These are phyloP conservation scores for Cinnamomum micranthum DNA, from an alignment of 164 flowering plant genomes.

Conservation along the genomic window DNA sequence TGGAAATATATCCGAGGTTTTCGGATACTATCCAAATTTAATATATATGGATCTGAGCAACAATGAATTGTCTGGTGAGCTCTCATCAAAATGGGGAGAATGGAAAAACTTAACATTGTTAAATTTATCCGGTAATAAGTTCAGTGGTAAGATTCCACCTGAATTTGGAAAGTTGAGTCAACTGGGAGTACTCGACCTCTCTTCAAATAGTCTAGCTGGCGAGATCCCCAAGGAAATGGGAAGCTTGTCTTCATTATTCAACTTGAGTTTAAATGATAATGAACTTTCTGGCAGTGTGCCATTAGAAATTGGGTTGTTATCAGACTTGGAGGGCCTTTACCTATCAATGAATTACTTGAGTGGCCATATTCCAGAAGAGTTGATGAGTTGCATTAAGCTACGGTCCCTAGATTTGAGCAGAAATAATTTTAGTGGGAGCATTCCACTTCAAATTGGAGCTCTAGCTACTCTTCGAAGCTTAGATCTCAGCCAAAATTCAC, in stretches of 20 bases:
- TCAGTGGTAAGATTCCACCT: not conserved
- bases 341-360: slow-evolving; percentile 27
- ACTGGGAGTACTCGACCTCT: not conserved
- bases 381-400: slow-evolving; percentile 23
- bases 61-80: slow-evolving; percentile 4
- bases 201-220: slow-evolving; percentile 1
- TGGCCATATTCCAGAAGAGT: slow-evolving; percentile 23
- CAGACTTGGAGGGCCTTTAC: not conserved
- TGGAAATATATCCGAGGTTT: not conserved
- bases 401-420: slow-evolving; percentile 31
- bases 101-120: not conserved
- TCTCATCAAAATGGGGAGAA: not conserved
- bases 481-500: no score
- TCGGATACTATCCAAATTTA: slow-evolving; percentile 1
- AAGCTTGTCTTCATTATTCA: not conserved
- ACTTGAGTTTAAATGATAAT: no score
- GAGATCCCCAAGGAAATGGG: not conserved
- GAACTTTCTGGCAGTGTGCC: no score
- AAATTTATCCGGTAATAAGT: no score
- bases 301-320: no score
- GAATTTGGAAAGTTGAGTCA: not conserved
- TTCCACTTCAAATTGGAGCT: slow-evolving; percentile 17
- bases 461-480: no score
- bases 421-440: slow-evolving; percentile 38
- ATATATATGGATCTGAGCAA: not conserved